Conservation (phyloP, 257 asterid species). For the Eustoma russellianum region DNA sequence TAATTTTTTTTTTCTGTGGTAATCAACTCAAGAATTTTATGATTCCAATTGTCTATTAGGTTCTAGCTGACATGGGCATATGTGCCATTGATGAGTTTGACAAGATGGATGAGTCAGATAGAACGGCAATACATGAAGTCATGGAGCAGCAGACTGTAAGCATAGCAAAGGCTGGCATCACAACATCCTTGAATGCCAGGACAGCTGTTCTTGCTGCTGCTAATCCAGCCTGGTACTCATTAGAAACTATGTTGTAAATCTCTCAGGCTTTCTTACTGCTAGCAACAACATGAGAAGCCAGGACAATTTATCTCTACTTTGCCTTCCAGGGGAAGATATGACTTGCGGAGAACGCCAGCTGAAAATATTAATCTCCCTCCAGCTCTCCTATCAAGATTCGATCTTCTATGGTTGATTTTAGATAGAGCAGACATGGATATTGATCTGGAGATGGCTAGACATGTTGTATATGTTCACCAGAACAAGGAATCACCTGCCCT, state of each 20-base stretch:
- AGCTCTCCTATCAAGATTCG: constrained; percentile 96
- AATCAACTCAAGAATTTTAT: constrained; percentile 1
- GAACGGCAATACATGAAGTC: constrained; percentile 97
- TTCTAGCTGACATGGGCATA: constrained; percentile 96
- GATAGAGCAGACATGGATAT: constrained; percentile 98
- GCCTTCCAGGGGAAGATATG: constrained; percentile 85
- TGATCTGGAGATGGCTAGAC: constrained; percentile 98
- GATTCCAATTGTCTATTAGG: constrained; percentile 30
- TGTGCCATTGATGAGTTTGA: constrained; percentile 99
- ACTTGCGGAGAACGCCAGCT: constrained; percentile 92
- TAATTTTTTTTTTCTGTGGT: not conserved
- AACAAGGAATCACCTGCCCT: constrained; percentile 94
- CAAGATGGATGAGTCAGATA: constrained; percentile 96
- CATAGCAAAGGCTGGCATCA: constrained; percentile 98
- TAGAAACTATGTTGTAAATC: not conserved
- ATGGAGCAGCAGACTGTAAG: constrained; percentile 99
- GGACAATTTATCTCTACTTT: not conserved
- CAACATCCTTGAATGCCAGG: constrained; percentile 95
- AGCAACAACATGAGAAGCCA: not conserved
- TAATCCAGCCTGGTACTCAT: constrained; percentile 90
- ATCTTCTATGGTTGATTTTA: constrained; percentile 92
- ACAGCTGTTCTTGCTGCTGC: constrained; percentile 99
- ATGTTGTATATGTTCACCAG: constrained; percentile 94
- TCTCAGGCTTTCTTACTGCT: not conserved
- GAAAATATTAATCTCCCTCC: constrained; percentile 98